Percentiles rank a stretch among this genome's conserved stretches.
Evolutionary conservation across 2,329 filamentous ascomycete species (phyloP).

Genomic region (Furcasterigmium furcatum): DNA sequence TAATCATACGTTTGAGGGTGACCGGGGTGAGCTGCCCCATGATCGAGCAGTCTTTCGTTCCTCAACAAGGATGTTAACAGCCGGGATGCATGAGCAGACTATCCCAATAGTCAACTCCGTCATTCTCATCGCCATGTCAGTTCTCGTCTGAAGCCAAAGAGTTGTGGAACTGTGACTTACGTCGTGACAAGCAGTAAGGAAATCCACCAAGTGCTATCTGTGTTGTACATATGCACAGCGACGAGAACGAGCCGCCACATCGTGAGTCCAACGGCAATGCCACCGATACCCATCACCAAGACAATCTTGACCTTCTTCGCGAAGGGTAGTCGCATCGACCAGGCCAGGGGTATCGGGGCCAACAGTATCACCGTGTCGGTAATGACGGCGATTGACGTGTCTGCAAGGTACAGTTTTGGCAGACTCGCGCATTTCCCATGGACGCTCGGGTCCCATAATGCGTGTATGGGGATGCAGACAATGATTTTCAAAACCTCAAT

Average conservation of each 20-base stretch:
- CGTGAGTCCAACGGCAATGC: slow-evolving; percentile 19
- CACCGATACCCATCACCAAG: slow-evolving; percentile 22
- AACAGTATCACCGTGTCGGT: slow-evolving; percentile 28
- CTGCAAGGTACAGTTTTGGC: slow-evolving; percentile 23
- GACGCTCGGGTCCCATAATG: slow-evolving; percentile 15
- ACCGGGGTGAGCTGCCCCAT: no score
- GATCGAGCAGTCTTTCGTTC: no score
- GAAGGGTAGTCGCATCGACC: slow-evolving; percentile 19
- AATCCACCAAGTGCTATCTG: slow-evolving; percentile 16
- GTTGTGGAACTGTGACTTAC: not conserved
- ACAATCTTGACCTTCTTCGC: slow-evolving; percentile 24
- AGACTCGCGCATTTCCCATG: slow-evolving; percentile 22
- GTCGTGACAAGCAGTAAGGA: not conserved
- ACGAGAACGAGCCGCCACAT: slow-evolving; percentile 19
- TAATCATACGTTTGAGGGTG: no score
- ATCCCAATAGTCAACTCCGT: slow-evolving; percentile 14
- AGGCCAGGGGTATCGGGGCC: slow-evolving; percentile 24
- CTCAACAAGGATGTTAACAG: slow-evolving; percentile 12
- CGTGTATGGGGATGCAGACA: slow-evolving; percentile 16
- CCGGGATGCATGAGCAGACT: slow-evolving; percentile 12
- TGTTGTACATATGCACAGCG: slow-evolving; percentile 13
- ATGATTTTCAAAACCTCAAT: slow-evolving; percentile 19
- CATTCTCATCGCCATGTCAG: not conserved
- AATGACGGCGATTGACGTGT: slow-evolving; percentile 22
- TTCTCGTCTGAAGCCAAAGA: not conserved